These are phyloP conservation scores for Aschersonia sp. DNA, from an alignment of 2,329 filamentous ascomycete species.

Conservation along the genomic window DNA sequence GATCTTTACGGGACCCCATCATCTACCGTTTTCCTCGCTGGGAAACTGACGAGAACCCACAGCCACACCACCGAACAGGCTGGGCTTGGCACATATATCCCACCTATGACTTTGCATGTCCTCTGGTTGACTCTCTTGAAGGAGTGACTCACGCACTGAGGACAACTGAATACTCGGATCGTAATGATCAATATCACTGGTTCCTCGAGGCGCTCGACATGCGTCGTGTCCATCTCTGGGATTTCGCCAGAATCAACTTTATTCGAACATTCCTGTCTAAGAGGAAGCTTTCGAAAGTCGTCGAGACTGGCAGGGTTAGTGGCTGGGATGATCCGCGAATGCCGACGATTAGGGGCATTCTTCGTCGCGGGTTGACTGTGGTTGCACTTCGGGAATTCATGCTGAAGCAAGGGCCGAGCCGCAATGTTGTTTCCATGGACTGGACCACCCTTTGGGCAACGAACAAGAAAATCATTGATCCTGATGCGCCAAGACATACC, in stretches of 20 bases:
- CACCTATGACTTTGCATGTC: slow-evolving; percentile 76
- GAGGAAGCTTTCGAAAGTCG: slow-evolving; percentile 71
- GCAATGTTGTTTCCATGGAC: slow-evolving; percentile 63
- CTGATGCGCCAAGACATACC: slow-evolving; percentile 54
- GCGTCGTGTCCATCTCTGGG: slow-evolving; percentile 70
- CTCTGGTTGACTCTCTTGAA: slow-evolving; percentile 65
- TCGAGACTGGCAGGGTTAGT: slow-evolving; percentile 60
- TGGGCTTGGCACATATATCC: slow-evolving; percentile 73
- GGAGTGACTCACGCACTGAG: slow-evolving; percentile 72
- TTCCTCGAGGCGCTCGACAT: slow-evolving; percentile 61
- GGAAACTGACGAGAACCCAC: slow-evolving; percentile 40
- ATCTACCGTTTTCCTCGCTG: slow-evolving; percentile 59
- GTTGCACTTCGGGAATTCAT: slow-evolving; percentile 65
- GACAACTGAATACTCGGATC: slow-evolving; percentile 77
- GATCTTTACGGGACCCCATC: slow-evolving; percentile 88
- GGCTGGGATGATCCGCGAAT: slow-evolving; percentile 74
- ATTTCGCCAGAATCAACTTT: slow-evolving; percentile 76
- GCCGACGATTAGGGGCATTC: slow-evolving; percentile 62
- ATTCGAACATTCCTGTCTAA: slow-evolving; percentile 71
- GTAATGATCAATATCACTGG: slow-evolving; percentile 78
- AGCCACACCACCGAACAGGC: slow-evolving; percentile 62
- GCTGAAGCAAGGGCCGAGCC: slow-evolving; percentile 60
- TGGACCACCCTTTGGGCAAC: slow-evolving; percentile 53
- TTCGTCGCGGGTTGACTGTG: slow-evolving; percentile 59
- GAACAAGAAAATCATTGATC: slow-evolving; percentile 67